Evolutionary conservation across 176 grass and related monocot species (phyloP), one percentile per base, ranked within the genome.

Genomic region (Alloteropsis semialata): DNA sequence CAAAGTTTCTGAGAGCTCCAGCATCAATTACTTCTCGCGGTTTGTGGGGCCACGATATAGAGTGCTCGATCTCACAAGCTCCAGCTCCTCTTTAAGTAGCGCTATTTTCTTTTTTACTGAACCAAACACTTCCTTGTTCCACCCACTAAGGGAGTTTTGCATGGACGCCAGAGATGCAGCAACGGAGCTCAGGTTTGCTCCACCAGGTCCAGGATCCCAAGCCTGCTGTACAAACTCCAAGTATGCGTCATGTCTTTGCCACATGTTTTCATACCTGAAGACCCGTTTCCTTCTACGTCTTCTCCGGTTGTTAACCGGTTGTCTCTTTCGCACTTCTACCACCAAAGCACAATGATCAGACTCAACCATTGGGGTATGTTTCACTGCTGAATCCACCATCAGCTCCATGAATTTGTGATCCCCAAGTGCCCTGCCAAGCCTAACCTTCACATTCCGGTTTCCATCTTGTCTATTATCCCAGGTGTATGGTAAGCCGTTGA

Each of bases 91-190:
- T 3, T 8, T 24, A 0, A 57, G 9, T 0, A 22, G 1, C 19
- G 0, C 21, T 1, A 10, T 10, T 5, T 56, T 7, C n/a, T 1
- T 13, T 6, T 22, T 22, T 0, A 58, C 2, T 2, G 24, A 58
- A 0, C 56, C 56, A 28, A 58, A 58, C 0, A 58, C 55, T 3
- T 58, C 10, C 2, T n/a, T 10, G n/a, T 57, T 10, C 55, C 22
- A 58, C 0, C 1, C 3, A 0, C 1, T 2, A 10, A 57, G 9
- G 1, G 54, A 24, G 0, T 0, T 3, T 11, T 25, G 54, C 2
- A 57, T 0, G 0, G n/a, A 57, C 0, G n/a, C 0, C 3, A 12
- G 10, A 10, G 9, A 1, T 0, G 21, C 6, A 0, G 8, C 21
- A 1, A n/a, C 21, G 0, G 53, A n/a, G 0, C 16, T 15, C 44